Base-by-base conservation (phyloP, 192 early-diverging fungal genomes). In the Entophlyctis luteolus region DNA sequence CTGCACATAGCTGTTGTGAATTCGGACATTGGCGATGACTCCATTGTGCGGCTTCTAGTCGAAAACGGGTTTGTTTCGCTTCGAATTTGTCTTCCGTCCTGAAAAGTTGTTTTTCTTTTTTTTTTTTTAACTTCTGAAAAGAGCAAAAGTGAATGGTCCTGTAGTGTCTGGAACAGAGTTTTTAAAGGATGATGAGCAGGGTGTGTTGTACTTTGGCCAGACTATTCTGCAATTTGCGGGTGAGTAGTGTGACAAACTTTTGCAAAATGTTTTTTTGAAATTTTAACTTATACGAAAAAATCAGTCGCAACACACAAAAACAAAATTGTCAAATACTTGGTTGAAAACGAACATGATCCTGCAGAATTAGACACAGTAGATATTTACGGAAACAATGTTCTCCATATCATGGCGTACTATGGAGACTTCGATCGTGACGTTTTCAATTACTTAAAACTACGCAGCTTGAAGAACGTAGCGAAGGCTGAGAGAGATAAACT, bases 381-480 rank as follows among this genome's bases (percentile, higher is more conserved):
- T 38, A 33, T 55, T 35, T 47, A 66, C 25, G 73, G 71, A 34
- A 74, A 74, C 73, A 74, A 65, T 56, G 67, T 59, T 52, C 45
- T 74, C 8, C 73, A 74, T 49, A 39, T 71, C 14, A 45, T 74
- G 50, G 73, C 73, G 4, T 65, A 45, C 47, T 67, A 56, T 23
- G 73, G 72, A 1, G 37, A 65, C 46, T 55, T 55, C 55, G 63
- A 66, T 2, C 33, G 23, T 16, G 49, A 66, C 5, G 50, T 55
- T 3, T 53, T 55, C 52, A 37, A 55, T 35, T 66, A 55, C 35
- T 34, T 66, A 10, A 53, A 55, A 28, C 6, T 12, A 22, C 4
- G 45, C 0, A 68, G 58, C 47, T 32, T 45, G 42, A 22, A 12
- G 27, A n/a, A 50, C 31, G 4, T 52, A 3, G 38, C 48, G 33